Conservation (phyloP, 1,139 yeast species). For the Kazachstania sp. region DNA sequence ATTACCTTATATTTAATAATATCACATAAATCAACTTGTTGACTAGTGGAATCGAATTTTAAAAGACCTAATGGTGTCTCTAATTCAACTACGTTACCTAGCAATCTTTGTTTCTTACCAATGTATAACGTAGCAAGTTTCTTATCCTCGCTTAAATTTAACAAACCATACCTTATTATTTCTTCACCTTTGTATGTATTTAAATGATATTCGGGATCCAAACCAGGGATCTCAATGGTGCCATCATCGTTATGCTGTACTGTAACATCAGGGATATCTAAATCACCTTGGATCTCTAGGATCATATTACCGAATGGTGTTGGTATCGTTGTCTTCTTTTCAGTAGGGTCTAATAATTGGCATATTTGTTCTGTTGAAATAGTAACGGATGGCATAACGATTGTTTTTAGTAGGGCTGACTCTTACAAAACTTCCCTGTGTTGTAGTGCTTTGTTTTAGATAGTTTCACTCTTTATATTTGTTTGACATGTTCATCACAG, state of each 20-base stretch:
- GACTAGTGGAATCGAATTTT: slow-evolving; percentile 34
- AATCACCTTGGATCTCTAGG: slow-evolving; percentile 65
- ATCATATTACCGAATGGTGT: slow-evolving; percentile 51
- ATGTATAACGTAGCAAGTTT: slow-evolving; percentile 48
- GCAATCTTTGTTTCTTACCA: slow-evolving; percentile 57
- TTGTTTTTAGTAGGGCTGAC: neutral
- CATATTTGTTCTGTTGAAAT: slow-evolving; percentile 18
- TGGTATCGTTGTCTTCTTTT: slow-evolving; percentile 13
- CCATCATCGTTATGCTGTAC: no score
- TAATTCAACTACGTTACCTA: slow-evolving; percentile 49
- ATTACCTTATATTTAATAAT: slow-evolving; percentile 47
- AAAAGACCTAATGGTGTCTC: slow-evolving; percentile 57
- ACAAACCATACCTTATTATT: slow-evolving; percentile 47
- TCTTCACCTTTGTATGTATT: slow-evolving; percentile 32
- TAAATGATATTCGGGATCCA: slow-evolving; percentile 33
- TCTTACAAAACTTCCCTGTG: no score
- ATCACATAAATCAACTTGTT: slow-evolving; percentile 45
- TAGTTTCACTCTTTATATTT: no score
- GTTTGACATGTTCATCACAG: no score
- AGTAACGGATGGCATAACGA: slow-evolving; percentile 23
- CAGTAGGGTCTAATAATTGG: slow-evolving; percentile 10
- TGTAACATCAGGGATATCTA: slow-evolving; percentile 42
- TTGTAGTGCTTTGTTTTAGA: no score
- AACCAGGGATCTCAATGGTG: slow-evolving; percentile 5
- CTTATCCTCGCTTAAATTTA: slow-evolving; percentile 43